phyloP scores from a whole-genome alignment of 305 asterid genomes.

The Euphrasia arctica region DNA sequence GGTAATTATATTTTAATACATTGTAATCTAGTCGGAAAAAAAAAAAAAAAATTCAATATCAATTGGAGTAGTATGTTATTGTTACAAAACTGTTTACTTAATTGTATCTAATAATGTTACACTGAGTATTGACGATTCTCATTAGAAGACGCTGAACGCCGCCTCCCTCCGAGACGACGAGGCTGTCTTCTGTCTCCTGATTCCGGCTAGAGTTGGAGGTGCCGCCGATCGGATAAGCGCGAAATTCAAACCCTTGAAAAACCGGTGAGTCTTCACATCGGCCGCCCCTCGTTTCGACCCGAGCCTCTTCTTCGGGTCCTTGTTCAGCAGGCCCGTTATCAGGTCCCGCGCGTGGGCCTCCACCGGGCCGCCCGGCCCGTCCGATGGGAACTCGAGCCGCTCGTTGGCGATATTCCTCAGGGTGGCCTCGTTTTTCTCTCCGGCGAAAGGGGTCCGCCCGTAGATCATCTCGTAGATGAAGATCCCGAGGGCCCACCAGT shows the following conservation, averaged over 20 bases:
- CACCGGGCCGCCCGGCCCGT: constrained; percentile 31
- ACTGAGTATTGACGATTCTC: neutral
- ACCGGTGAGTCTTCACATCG: constrained; percentile 79
- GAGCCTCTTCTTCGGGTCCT: constrained; percentile 65
- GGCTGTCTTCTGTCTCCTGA: constrained; percentile 34
- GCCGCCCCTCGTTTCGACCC: constrained; percentile 91
- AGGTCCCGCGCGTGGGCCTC: constrained; percentile 66
- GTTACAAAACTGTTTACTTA: neutral
- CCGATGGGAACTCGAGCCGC: constrained; percentile 49
- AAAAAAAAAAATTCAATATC: too few species aligned
- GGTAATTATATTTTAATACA: too few species aligned
- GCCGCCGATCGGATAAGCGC: constrained; percentile 64
- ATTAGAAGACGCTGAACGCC: constrained; percentile 52
- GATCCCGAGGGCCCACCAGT: constrained; percentile 94
- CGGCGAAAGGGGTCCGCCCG: constrained; percentile 81
- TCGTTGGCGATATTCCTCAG: constrained; percentile 51
- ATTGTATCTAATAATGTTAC: neutral
- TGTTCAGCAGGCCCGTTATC: constrained; percentile 51
- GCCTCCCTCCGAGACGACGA: constrained; percentile 38
- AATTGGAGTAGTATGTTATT: too few species aligned
- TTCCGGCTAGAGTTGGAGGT: constrained; percentile 62
- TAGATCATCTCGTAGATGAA: constrained; percentile 84
- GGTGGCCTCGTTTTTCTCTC: constrained; percentile 50
- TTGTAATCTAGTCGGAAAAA: too few species aligned
- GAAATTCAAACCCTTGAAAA: constrained; percentile 72